A percentile compares a stretch with the other conserved stretches of the same genome.
phyloP scores from a whole-genome alignment of 257 asterid species.

The Nicotiana obtusifolia region DNA sequence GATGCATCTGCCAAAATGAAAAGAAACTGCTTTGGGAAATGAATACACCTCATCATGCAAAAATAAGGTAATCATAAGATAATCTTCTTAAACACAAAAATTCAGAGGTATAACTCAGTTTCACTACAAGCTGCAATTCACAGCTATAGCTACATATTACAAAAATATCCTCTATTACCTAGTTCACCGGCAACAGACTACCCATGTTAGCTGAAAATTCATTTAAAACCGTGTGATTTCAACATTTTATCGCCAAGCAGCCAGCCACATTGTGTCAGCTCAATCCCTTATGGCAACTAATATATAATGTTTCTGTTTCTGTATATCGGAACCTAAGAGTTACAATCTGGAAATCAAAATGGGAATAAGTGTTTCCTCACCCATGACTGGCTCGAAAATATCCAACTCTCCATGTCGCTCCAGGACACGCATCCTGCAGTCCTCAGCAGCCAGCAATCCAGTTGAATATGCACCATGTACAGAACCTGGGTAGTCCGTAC shows the following conservation, averaged over 20 bases:
- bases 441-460: constrained; percentile 83
- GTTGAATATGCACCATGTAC: constrained; percentile 92
- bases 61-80: neutral
- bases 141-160: neutral
- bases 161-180: neutral
- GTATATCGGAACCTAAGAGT: neutral
- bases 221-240: constrained; percentile 25
- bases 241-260: constrained; percentile 33
- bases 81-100: neutral
- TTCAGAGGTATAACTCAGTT: neutral
- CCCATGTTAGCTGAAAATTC: constrained; percentile 26
- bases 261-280: constrained; percentile 11
- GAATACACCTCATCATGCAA: neutral
- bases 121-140: neutral
- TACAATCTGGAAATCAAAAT: constrained; percentile 63
- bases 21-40: neutral
- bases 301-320: neutral
- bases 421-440: constrained; percentile 80
- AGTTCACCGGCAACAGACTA: neutral
- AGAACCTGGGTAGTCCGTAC: constrained; percentile 69
- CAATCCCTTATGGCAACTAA: neutral
- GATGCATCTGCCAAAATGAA: neutral
- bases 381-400: constrained; percentile 59
- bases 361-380: constrained; percentile 56
- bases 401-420: constrained; percentile 78